Conservation (phyloP, 371 early-diverging fungal genomes). For the Syncephalastrum racemosum region DNA sequence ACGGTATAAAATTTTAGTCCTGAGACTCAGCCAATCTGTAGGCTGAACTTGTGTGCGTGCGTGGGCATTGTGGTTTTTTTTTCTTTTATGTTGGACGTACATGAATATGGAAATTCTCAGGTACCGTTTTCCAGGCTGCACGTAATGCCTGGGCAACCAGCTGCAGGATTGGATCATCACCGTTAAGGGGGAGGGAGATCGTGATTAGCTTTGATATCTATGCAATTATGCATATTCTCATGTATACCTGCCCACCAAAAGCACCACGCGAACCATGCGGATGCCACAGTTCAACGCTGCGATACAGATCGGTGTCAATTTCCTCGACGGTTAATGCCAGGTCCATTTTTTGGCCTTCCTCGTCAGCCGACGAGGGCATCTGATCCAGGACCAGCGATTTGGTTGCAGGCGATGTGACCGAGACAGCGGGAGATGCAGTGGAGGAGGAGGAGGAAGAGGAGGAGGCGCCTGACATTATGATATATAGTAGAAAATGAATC, state of each 20-base stretch:
- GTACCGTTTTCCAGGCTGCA: constrained; percentile 81
- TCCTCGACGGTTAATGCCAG: constrained; percentile 54
- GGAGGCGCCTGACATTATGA: background rate
- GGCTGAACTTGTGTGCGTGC: too few species aligned
- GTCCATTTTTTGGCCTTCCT: constrained; percentile 21
- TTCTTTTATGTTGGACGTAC: constrained; percentile 20
- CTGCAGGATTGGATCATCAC: constrained; percentile 13
- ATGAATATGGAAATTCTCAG: constrained; percentile 68
- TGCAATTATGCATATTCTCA: too few species aligned
- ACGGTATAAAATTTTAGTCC: constrained; percentile 1
- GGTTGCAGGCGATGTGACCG: too few species aligned
- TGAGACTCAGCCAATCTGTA: too few species aligned
- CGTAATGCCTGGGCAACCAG: constrained; percentile 80
- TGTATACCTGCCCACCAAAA: constrained; percentile 66
- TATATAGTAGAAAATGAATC: too few species aligned
- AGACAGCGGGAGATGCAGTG: background rate
- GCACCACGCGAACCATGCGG: constrained; percentile 85
- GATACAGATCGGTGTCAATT: constrained; percentile 70
- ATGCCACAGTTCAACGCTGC: constrained; percentile 75
- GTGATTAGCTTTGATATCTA: background rate
- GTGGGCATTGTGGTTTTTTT: background rate
- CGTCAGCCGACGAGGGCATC: background rate
- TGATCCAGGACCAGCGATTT: too few species aligned
- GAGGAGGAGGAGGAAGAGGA: background rate
- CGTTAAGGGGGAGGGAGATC: too few species aligned